Base-by-base conservation (phyloP, 192 early-diverging fungal species). In the Geranomyces variabilis region DNA sequence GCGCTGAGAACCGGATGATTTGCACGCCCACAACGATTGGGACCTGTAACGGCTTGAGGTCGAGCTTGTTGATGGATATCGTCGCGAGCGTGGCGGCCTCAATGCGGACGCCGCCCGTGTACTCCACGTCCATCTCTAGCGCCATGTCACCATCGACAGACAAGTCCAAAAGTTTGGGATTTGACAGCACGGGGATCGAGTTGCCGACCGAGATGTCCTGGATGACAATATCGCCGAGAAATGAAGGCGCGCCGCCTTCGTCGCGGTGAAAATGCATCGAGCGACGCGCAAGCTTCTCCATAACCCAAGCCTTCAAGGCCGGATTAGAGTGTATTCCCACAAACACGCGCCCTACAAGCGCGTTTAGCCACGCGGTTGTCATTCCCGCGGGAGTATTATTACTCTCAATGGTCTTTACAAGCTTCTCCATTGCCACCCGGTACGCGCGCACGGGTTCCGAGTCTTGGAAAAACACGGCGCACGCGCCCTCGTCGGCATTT, bases 191-290 rank as follows among this genome's bases (percentile, higher is more conserved):
- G 1, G 94, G 94, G 3, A 93, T 77, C 4, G 88, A 86, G 58
- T 94, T 84, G 15, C 94, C 94, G 30, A 93, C 83, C 28, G 89
- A 73, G 13, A 96, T 83, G 31, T 90, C 91, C 28, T 85, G 81
- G 43, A 96, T 88, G 12, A 83, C 81, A 61, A 96, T 92, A 59
- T 92, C 87, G 60, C 92, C 91, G n/a, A 93, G 74, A 72, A 93
- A 91, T 24, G 85, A 82, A 0, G 90, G 87, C 28, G 83, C 71
- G 30, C 89, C 81, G 84, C 80, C 60, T 84, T 84, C 59, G 87
- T 75, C 76, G 87, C 30, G 63, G 53, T 44, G 46, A 9, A 34
- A 29, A 33, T 59, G 36, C 45, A 61, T 46, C 30, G 14, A 36
- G 46, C 67, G 77, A 17, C 80, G 65, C 43, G 64, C 49, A 14